A percentile compares a stretch with the other conserved stretches of the same genome.
These are phyloP conservation scores for Eruca vesicaria DNA, from an alignment of 441 rosid genomes.

Conservation along the genomic window DNA sequence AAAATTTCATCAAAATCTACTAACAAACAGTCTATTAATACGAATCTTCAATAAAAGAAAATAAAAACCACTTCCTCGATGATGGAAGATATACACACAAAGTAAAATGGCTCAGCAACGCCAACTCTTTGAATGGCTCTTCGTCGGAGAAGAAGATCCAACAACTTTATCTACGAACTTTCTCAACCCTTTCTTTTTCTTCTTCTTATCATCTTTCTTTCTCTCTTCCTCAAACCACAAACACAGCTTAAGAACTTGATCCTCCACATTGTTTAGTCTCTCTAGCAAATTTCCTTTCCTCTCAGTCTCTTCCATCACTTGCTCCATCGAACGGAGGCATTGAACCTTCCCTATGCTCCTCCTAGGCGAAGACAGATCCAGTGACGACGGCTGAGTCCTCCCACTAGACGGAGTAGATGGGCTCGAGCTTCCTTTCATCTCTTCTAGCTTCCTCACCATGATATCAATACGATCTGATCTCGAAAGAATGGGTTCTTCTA, in stretches of 20 bases:
- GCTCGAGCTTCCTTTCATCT: constrained; percentile 36
- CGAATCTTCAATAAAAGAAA: not conserved
- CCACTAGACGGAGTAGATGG: constrained; percentile 32
- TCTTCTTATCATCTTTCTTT: constrained; percentile 3
- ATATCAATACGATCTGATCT: constrained; percentile 36
- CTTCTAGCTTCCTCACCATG: constrained; percentile 34
- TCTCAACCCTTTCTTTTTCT: constrained; percentile 28
- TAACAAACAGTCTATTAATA: not conserved
- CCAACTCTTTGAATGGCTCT: constrained; percentile 28
- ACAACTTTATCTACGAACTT: constrained; percentile 33
- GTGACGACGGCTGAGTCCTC: constrained; percentile 30
- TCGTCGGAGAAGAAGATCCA: constrained; percentile 30
- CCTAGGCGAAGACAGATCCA: constrained; percentile 30
- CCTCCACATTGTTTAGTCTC: constrained; percentile 33
- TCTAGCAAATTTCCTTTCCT: constrained; percentile 33
- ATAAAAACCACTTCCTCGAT: not conserved
- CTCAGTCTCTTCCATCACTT: constrained; percentile 30
- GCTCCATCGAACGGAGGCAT: constrained; percentile 31
- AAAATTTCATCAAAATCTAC: not conserved
- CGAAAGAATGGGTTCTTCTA: constrained; percentile 35
- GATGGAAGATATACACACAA: not conserved
- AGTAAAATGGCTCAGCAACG: constrained; percentile 20
- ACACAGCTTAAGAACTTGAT: constrained; percentile 37
- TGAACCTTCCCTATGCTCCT: constrained; percentile 16
- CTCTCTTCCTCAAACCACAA: constrained; percentile 16